Evolutionary conservation across 1,284 basidiomycete species (phyloP), one percentile per base, ranked within the genome.

Genomic region (Flammula alnicola): DNA sequence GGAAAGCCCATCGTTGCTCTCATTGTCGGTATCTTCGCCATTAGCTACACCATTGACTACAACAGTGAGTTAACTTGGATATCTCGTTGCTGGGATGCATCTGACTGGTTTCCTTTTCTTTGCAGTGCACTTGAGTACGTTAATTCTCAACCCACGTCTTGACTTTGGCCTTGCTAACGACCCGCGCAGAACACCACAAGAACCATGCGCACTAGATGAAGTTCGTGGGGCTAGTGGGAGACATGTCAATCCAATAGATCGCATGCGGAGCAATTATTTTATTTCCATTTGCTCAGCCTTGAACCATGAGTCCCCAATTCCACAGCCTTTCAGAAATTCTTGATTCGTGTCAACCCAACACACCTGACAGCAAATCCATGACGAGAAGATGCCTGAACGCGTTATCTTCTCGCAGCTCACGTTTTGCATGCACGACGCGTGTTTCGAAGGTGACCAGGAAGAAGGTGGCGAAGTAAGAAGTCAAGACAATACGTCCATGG

Each of bases 11-110:
- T 94, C 47, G 81, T 91, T 48, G 81, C 77, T 45, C 75, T 85
- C 57, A 88, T 97, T 63, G 74, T 85, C 56, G 83, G 80, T 49
- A 73, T 96, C 57, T 91, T 95, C 71, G 80, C 79, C 53, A 74
- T 96, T 60, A 91, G 93, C 44, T 97, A 95, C 74, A 90, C 90
- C 59, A 77, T 95, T 62, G 92, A 94, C 75, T 94, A 94, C 73
- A 86, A 94, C 75, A 92, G 91, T 93, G 71, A 69, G 91, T 88
- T 35, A 23, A 47, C 17, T 30, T 46, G 45, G 55, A 54, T 42
- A 32, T 29, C n/a, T 51, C 9, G 26, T 46, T 31, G 23, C 36
- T 12, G 6, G 11, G 12, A n/a, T 38, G 20, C 10, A 10, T 22
- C 12, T 40, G 12, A 40, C 58, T 48, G 26, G 30, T n/a, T 17